Percentiles rank a stretch among this genome's conserved stretches.
phyloP scores from a whole-genome alignment of 805 yeast genomes.

The Wickerhamiella musiphila region DNA sequence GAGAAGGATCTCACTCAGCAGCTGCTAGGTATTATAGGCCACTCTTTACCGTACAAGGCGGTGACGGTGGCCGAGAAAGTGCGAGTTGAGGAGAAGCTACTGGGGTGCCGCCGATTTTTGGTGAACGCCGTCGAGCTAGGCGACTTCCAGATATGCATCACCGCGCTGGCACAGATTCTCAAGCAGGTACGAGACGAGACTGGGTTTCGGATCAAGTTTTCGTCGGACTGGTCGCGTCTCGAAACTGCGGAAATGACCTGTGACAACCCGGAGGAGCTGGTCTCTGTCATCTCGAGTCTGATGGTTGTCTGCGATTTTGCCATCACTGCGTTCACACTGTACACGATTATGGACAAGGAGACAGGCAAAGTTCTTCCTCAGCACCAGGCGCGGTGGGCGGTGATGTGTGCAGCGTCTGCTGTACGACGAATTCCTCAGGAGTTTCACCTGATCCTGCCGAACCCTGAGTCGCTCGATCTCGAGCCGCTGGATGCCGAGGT shows the following conservation, averaged over 20 bases:
- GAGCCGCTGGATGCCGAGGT: too few species aligned
- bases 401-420: too few species aligned
- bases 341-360: too few species aligned
- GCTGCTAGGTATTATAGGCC: background rate
- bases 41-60: background rate
- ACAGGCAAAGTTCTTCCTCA: too few species aligned
- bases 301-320: too few species aligned
- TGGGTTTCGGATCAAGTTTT: background rate
- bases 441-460: too few species aligned
- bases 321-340: too few species aligned
- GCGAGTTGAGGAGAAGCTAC: slow-evolving; percentile 1
- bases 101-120: slow-evolving; percentile 1
- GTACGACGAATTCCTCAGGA: too few species aligned
- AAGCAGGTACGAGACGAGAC: background rate
- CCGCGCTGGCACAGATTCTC: background rate
- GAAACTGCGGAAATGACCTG: background rate
- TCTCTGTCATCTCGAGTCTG: background rate
- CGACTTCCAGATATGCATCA: background rate
- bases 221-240: background rate
- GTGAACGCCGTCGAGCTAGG: slow-evolving; percentile 1
- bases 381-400: too few species aligned
- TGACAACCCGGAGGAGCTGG: background rate
- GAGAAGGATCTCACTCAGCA: background rate
- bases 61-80: background rate
- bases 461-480: too few species aligned